Conservation (phyloP, 116 monocot genomes). For the Thalassia testudinum region DNA sequence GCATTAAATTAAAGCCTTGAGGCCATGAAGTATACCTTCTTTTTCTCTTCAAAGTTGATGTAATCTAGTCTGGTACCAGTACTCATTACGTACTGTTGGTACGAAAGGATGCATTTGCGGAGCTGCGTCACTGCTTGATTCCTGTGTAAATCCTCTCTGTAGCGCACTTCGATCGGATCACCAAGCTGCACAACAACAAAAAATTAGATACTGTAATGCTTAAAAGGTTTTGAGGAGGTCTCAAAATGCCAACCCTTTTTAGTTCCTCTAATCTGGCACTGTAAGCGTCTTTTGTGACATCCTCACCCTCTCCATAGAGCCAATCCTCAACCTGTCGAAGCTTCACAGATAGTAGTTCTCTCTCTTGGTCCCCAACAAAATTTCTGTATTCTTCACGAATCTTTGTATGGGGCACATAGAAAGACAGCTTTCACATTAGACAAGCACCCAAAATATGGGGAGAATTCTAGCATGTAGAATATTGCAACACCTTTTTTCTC, state of each 20-base stretch:
- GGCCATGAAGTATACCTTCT: conserved; percentile 68
- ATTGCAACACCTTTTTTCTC: conserved; percentile 52
- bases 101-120: conserved; percentile 61
- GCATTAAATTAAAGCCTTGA: too few relatives aligned
- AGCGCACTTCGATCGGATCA: conserved; percentile 66
- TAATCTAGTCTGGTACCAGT: conserved; percentile 80
- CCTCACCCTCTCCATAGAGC: conserved; percentile 89
- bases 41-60: conserved; percentile 69
- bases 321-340: conserved; percentile 89
- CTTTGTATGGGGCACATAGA: conserved; percentile 6
- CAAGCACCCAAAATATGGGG: too few relatives aligned
- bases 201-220: too few relatives aligned
- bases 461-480: too few relatives aligned
- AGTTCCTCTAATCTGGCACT: conserved; percentile 63
- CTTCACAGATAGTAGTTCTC: conserved; percentile 36
- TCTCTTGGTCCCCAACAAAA: conserved; percentile 35
- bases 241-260: conserved; percentile 21
- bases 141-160: conserved; percentile 59
- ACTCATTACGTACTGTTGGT: conserved; percentile 62
- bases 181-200: conserved; percentile 44
- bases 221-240: too few relatives aligned
- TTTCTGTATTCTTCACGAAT: conserved; percentile 61
- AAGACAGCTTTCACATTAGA: too few relatives aligned
- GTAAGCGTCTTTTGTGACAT: conserved; percentile 73
- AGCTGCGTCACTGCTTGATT: conserved; percentile 46